Evolutionary conservation across 2,329 filamentous ascomycete genomes (phyloP), one percentile per base, ranked within the genome.

Genomic region (Tolypocladium tropicale): DNA sequence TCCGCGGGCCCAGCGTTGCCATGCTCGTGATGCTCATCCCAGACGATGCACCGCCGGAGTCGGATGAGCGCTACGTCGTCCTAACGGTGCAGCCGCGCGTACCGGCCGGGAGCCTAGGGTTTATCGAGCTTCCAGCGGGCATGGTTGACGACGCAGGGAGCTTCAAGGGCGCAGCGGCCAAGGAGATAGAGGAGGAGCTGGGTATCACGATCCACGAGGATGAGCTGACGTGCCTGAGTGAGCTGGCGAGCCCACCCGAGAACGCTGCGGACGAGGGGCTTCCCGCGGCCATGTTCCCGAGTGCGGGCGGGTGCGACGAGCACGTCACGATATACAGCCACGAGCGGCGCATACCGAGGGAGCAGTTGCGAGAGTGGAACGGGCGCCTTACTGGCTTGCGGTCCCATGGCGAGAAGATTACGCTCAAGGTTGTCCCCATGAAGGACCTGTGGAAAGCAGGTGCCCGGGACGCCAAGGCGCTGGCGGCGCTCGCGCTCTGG

Each of bases 131-230:
- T 14, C 82, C 82, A 0, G 82, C 82, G 0, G 78, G 81, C 7
- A 79, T 84, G 80, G 75, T 84, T 3, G 78, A 83, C 61, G 74
- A 76, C 54, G 65, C 70, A 16, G 79, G 77, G 1, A 76, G 72
- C 32, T 85, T 85, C 63, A 74, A 74, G 14, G 82, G 83, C 28
- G 74, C 75, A 0, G 83, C 82, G 2, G 82, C 82, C 3, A 76
- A 73, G 61, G 83, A 86, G 70, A 82, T 86, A 11, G 59, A 79
- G 58, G 82, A 85, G 69, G 83, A 85, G 67, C 70, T 84, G 2
- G 81, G 79, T 16, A 63, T 85, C 12, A 72, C 71, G 52, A 82
- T 85, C 39, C 67, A 69, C 10, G 72, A 74, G 53, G 65, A 70
- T 5, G 70, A 79, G 57, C 65, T 85, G 46, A 70, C 65, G 2